Conservation (phyloP, 345 rosid genomes). For the Boechera divaricarpa region DNA sequence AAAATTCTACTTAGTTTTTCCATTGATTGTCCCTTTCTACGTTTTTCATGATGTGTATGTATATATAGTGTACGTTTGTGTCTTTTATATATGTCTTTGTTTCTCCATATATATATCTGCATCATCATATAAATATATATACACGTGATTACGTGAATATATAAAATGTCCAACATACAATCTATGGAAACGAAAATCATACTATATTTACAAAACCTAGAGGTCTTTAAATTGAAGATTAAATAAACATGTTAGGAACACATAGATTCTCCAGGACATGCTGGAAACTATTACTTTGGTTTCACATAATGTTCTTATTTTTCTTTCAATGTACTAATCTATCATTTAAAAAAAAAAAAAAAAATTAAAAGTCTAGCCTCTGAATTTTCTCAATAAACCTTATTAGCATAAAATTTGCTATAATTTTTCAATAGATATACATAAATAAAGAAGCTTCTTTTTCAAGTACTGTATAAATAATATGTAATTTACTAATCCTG, state of each 20-base stretch:
- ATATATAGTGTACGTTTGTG: background rate
- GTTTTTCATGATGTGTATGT: background rate
- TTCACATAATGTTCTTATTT: background rate
- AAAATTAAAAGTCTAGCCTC: background rate
- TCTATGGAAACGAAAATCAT: background rate
- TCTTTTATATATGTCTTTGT: background rate
- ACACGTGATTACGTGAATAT: background rate
- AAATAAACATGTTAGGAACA: conserved; percentile 9
- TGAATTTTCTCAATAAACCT: background rate
- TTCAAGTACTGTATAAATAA: background rate
- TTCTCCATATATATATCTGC: background rate
- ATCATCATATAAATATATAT: background rate
- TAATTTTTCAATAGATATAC: background rate
- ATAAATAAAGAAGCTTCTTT: background rate
- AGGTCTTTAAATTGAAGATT: conserved; percentile 6
- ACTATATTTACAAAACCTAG: conserved; percentile 12
- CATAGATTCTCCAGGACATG: background rate
- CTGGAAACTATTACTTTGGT: conserved; percentile 17
- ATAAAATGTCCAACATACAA: conserved; percentile 21
- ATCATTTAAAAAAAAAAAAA: background rate
- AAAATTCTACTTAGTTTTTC: background rate
- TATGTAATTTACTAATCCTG: conserved; percentile 17
- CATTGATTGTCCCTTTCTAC: conserved; percentile 6
- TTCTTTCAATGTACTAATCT: background rate
- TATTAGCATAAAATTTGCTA: background rate